Conservation (phyloP, 306 rosid genomes). For the Ormosia emarginata region DNA sequence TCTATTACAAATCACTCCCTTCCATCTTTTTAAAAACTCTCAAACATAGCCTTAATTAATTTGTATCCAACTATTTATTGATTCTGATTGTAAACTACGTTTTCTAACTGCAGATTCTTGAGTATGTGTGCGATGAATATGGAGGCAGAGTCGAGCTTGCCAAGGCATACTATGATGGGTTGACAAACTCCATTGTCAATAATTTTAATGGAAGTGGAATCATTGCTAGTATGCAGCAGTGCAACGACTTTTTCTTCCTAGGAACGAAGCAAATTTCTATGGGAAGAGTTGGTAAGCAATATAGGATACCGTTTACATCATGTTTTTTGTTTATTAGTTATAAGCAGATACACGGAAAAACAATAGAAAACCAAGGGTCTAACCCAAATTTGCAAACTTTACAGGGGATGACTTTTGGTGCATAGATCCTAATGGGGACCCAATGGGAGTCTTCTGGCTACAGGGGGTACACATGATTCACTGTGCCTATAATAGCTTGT, state of each 20-base stretch:
- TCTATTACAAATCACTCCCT: too few relatives aligned
- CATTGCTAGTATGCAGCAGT: constrained; percentile 90
- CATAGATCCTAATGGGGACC: constrained; percentile 84
- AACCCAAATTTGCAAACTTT: not conserved
- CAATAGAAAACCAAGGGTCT: not conserved
- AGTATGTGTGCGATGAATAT: constrained; percentile 63
- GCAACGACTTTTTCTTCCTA: constrained; percentile 86
- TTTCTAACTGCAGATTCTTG: constrained; percentile 44
- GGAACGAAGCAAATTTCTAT: constrained; percentile 68
- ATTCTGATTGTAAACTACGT: not conserved
- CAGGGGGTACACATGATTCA: constrained; percentile 93
- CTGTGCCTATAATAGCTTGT: constrained; percentile 83
- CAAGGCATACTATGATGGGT: constrained; percentile 61
- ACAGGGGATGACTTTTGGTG: constrained; percentile 95
- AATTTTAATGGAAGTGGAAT: constrained; percentile 76
- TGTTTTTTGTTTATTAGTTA: not conserved
- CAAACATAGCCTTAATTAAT: too few relatives aligned
- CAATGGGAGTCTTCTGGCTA: constrained; percentile 80
- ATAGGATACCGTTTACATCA: not conserved
- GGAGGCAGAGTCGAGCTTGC: constrained; percentile 89
- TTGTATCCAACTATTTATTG: not conserved
- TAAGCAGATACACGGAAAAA: not conserved
- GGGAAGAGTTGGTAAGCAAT: constrained; percentile 72
- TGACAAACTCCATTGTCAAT: constrained; percentile 55
- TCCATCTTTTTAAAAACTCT: too few relatives aligned